phyloP scores from a whole-genome alignment of 1,139 yeast genomes.

The Yamadazyma sp. region DNA sequence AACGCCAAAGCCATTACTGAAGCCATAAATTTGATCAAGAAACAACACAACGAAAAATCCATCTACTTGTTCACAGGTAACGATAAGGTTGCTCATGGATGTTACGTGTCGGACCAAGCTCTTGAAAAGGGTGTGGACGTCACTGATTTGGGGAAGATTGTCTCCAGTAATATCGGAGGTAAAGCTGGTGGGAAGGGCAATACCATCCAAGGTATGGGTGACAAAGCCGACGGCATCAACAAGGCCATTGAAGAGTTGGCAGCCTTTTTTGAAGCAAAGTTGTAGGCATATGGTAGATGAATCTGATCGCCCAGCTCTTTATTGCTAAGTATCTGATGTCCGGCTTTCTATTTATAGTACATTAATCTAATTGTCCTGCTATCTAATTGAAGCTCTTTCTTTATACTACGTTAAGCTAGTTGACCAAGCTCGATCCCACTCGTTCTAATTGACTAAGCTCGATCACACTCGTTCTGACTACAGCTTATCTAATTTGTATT shows the following conservation, averaged over 20 bases:
- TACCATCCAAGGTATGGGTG: conserved; percentile 96
- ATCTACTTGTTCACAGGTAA: conserved; percentile 82
- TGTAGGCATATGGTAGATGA: too few relatives aligned
- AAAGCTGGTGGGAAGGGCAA: conserved; percentile 98
- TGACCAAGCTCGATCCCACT: too few relatives aligned
- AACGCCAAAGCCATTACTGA: conserved; percentile 95
- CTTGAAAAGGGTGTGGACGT: conserved; percentile 75
- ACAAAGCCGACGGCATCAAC: conserved; percentile 65
- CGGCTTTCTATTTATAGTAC: too few relatives aligned
- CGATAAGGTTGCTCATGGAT: conserved; percentile 92
- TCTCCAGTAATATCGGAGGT: conserved; percentile 81
- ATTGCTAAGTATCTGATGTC: too few relatives aligned
- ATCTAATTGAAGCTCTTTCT: too few relatives aligned
- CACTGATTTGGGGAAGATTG: conserved; percentile 69
- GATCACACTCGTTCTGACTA: too few relatives aligned
- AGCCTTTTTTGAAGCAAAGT: conserved; percentile 58
- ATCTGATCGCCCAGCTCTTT: too few relatives aligned
- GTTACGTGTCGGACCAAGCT: conserved; percentile 77
- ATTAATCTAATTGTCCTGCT: too few relatives aligned
- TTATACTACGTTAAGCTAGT: too few relatives aligned
- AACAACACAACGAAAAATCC: conserved; percentile 72
- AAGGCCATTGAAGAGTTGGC: conserved; percentile 73
- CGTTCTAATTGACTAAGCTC: too few relatives aligned
- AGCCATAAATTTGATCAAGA: conserved; percentile 82
- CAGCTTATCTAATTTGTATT: too few relatives aligned